These are phyloP conservation scores for Mortierella sp. DNA, from an alignment of 371 early-diverging fungal genomes.

Conservation along the genomic window DNA sequence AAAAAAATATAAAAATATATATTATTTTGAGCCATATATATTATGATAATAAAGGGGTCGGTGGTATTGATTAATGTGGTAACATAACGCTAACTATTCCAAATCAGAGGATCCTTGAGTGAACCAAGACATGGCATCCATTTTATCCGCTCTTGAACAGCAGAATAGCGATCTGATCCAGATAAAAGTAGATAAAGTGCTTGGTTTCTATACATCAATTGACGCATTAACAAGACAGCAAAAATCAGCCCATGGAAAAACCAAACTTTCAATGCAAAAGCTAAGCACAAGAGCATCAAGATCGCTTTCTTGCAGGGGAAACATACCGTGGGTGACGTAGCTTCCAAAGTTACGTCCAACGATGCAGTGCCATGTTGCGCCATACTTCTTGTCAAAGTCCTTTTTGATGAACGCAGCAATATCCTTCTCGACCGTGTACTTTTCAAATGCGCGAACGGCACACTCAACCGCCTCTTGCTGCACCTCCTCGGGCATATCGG, in stretches of 20 bases:
- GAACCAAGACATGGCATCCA: no score
- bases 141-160: slow-evolving; percentile 92
- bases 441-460: slow-evolving; percentile 92
- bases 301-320: no score
- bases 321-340: slow-evolving; percentile 95
- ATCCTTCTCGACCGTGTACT: slow-evolving; percentile 96
- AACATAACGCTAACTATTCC: no score
- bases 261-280: no score
- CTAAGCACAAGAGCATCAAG: no score
- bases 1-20: no score
- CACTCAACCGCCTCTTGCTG: slow-evolving; percentile 95
- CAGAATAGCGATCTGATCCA: slow-evolving; percentile 95
- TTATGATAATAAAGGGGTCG: no score
- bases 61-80: no score
- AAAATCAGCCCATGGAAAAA: no score
- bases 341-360: slow-evolving; percentile 98
- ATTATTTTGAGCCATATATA: no score
- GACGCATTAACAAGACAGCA: background rate
- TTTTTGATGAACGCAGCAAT: slow-evolving; percentile 97
- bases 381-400: slow-evolving; percentile 98
- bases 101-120: no score
- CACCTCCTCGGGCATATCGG: slow-evolving; percentile 98
- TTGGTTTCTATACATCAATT: slow-evolving; percentile 72
- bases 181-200: slow-evolving; percentile 98
- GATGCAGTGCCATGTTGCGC: slow-evolving; percentile 98